phyloP scores from a whole-genome alignment of 805 yeast genomes.

The Suhomyces prunicola region DNA sequence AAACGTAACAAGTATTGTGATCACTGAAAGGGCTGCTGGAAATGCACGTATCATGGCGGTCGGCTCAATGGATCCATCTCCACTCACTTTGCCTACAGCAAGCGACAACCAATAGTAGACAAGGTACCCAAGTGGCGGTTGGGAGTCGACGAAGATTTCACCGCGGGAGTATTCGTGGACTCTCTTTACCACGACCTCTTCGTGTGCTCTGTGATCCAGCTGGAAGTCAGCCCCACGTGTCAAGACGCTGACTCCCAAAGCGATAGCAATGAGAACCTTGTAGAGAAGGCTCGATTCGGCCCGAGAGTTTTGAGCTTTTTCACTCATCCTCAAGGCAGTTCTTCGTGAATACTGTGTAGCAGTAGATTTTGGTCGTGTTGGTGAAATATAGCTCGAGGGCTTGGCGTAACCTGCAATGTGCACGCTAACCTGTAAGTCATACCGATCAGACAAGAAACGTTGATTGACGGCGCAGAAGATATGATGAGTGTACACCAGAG shows the following conservation, averaged over 20 bases:
- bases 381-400: not conserved
- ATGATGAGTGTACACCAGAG: no score
- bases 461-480: no score
- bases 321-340: not conserved
- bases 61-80: not conserved
- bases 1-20: conserved; percentile 51
- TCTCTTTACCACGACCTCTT: conserved; percentile 40
- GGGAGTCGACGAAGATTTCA: conserved; percentile 64
- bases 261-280: conserved; percentile 22
- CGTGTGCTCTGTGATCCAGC: conserved; percentile 46
- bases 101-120: conserved; percentile 53
- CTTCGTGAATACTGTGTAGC: not conserved
- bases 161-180: conserved; percentile 50
- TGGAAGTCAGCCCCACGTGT: not conserved
- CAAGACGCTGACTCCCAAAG: not conserved
- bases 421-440: not conserved
- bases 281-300: not conserved
- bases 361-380: not conserved
- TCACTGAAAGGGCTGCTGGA: conserved; percentile 54
- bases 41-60: conserved; percentile 51
- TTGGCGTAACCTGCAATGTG: not conserved
- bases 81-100: conserved; percentile 28
- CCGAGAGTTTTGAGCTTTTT: not conserved
- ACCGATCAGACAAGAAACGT: not conserved
- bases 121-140: conserved; percentile 69